Evolutionary conservation across 305 asterid genomes (phyloP).

Genomic region (Fraxinus latifolia): DNA sequence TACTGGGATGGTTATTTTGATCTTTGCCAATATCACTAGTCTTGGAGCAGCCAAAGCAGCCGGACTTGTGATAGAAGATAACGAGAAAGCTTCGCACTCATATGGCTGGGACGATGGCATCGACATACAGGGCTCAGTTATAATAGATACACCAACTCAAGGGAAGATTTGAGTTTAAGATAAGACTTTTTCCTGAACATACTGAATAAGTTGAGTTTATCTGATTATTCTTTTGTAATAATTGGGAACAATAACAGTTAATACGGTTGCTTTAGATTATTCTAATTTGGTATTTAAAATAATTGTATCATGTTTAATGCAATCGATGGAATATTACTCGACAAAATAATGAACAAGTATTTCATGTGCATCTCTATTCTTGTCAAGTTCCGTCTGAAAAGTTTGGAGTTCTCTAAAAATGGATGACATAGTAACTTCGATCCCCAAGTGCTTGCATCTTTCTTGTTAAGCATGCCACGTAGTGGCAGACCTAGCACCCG

Average conservation of each 20-base stretch:
- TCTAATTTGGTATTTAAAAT: background rate
- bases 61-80: constrained; percentile 45
- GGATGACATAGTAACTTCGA: background rate
- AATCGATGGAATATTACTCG: background rate
- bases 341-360: background rate
- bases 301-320: background rate
- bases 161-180: constrained; percentile 35
- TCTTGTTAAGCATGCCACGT: background rate
- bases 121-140: background rate
- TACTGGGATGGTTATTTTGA: constrained; percentile 52
- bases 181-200: background rate
- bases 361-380: background rate
- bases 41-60: constrained; percentile 78
- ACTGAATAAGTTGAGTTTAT: background rate
- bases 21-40: constrained; percentile 73
- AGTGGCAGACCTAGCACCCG: no score
- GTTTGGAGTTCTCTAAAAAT: background rate
- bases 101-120: constrained; percentile 27
- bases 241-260: background rate
- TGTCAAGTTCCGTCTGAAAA: background rate
- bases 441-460: background rate
- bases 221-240: background rate
- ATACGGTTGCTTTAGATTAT: background rate
- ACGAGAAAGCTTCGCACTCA: constrained; percentile 44
- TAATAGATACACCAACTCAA: constrained; percentile 21